Conservation (phyloP, 345 rosid species). For the Eucalyptus rudis region DNA sequence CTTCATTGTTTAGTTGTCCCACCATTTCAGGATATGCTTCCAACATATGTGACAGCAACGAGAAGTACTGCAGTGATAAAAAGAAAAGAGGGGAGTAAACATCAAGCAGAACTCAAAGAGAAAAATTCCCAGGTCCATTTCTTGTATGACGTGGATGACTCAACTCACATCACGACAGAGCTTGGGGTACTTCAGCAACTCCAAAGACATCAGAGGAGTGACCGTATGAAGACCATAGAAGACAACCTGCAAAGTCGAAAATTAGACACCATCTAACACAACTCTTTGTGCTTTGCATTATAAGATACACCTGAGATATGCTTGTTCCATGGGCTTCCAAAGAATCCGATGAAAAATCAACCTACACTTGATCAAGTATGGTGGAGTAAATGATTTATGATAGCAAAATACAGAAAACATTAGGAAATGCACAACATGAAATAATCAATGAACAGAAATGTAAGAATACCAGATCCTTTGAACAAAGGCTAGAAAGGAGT, state of each 20-base stretch:
- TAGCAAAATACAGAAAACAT: not conserved
- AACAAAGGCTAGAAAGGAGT: constrained; percentile 87
- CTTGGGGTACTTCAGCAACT: constrained; percentile 93
- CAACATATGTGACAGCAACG: constrained; percentile 74
- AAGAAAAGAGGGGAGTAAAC: not conserved
- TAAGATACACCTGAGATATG: constrained; percentile 65
- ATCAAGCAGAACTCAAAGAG: not conserved
- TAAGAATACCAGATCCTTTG: constrained; percentile 69
- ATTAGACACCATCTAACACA: constrained; percentile 12
- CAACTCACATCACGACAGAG: constrained; percentile 90
- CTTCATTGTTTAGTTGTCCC: constrained; percentile 55
- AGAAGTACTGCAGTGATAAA: constrained; percentile 57
- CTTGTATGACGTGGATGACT: not conserved
- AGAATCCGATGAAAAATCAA: constrained; percentile 89
- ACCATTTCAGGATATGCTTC: constrained; percentile 96
- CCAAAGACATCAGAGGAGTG: constrained; percentile 79
- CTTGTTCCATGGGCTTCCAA: constrained; percentile 49
- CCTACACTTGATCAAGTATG: constrained; percentile 20
- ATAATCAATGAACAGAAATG: not conserved
- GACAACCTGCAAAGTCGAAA: constrained; percentile 55
- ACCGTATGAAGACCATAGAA: constrained; percentile 87
- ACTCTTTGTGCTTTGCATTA: not conserved
- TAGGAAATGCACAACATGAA: not conserved
- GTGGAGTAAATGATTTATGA: not conserved
- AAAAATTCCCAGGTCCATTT: not conserved